Conservation (phyloP, 441 rosid genomes). For the Pelargonium cotyledonis region DNA sequence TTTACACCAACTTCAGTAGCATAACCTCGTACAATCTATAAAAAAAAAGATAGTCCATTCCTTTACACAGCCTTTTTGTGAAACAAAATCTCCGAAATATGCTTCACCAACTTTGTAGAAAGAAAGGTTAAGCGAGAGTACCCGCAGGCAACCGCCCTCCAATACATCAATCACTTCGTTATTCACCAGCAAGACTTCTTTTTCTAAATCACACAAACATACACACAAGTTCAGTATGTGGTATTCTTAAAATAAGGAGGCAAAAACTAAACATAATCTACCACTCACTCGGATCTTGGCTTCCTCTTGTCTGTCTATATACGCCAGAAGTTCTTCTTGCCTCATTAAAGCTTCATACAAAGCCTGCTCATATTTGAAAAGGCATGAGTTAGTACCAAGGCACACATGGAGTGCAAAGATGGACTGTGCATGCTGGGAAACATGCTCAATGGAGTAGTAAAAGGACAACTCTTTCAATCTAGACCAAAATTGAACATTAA, state of each 20-base stretch:
- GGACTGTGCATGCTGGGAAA: background rate
- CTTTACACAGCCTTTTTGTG: background rate
- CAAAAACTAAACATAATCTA: background rate
- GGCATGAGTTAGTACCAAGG: background rate
- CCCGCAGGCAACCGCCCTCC: background rate
- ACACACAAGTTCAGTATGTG: background rate
- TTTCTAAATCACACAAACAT: slow-evolving; percentile 32
- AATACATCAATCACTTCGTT: background rate
- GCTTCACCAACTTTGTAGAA: background rate
- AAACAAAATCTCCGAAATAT: background rate
- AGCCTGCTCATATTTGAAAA: slow-evolving; percentile 38
- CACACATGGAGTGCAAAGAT: background rate
- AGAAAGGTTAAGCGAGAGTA: no score
- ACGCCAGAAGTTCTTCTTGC: slow-evolving; percentile 93
- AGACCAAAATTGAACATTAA: background rate
- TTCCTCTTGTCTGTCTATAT: slow-evolving; percentile 75
- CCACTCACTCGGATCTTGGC: slow-evolving; percentile 54
- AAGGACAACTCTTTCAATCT: background rate
- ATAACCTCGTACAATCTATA: background rate
- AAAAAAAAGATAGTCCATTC: background rate
- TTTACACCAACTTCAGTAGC: background rate
- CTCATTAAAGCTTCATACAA: slow-evolving; percentile 80
- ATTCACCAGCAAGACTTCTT: slow-evolving; percentile 52
- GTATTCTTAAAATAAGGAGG: background rate
- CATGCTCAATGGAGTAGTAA: background rate